phyloP scores from a whole-genome alignment of 257 asterid genomes.

The Nicotiana attenuata region DNA sequence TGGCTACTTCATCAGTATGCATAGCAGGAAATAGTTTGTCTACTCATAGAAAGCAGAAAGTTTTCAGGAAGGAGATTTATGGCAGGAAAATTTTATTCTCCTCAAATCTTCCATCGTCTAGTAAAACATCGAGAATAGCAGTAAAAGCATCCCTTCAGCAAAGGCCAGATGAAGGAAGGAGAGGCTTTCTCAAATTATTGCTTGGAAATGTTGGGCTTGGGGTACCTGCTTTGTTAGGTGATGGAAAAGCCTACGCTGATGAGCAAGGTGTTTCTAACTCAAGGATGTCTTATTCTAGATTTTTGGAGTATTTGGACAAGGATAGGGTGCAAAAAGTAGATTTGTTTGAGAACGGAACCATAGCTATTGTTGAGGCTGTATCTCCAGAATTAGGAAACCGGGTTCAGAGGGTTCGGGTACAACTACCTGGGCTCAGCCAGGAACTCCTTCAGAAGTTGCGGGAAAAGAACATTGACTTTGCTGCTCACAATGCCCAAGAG shows the following conservation, averaged over 20 bases:
- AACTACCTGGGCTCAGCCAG: conserved; percentile 95
- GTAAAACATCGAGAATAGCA: conserved; percentile 31
- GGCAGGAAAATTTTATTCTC: conserved; percentile 45
- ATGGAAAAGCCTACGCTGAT: conserved; percentile 73
- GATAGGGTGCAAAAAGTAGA: conserved; percentile 83
- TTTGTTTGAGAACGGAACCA: conserved; percentile 84
- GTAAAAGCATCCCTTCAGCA: conserved; percentile 49
- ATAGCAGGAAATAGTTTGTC: conserved; percentile 65
- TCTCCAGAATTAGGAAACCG: conserved; percentile 91
- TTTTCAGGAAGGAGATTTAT: conserved; percentile 49
- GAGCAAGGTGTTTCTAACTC: conserved; percentile 92
- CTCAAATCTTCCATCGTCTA: conserved; percentile 44
- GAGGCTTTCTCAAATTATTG: conserved; percentile 70
- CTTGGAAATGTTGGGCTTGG: conserved; percentile 68
- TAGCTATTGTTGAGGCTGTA: conserved; percentile 89
- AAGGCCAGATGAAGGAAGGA: conserved; percentile 47
- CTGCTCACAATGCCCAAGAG: conserved; percentile 93
- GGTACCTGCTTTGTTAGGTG: conserved; percentile 52
- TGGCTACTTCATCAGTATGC: conserved; percentile 83
- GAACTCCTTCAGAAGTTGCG: conserved; percentile 95
- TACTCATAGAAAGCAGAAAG: conserved; percentile 30
- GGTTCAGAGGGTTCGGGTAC: conserved; percentile 87
- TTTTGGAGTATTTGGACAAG: conserved; percentile 90
- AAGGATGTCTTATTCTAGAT: conserved; percentile 95
- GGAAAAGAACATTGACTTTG: conserved; percentile 91